Evolutionary conservation across 768 basidiomycete genomes (phyloP), one percentile per base, ranked within the genome.

Genomic region (Kwoniella bestiolae): DNA sequence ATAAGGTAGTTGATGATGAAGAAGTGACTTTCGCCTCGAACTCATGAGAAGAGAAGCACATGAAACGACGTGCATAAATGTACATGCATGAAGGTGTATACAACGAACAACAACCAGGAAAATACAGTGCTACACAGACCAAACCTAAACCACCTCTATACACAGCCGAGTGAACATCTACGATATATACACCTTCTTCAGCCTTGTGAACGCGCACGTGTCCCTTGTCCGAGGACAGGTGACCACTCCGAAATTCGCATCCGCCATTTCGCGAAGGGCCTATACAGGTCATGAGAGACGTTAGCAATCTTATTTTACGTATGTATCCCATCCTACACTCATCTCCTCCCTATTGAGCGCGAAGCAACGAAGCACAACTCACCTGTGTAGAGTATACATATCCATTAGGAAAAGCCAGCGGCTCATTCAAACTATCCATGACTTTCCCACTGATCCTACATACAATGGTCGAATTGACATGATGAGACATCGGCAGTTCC

Each of bases 341-440:
- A 50, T 45, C 41, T 47, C 26, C 26, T 51, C 21, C 58, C 11
- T 8, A 11, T 34, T 35, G 28, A 12, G 12, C 50, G 14, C 12
- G 4, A 25, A 26, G 50, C 50, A 12, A 31, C 11, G 9, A 31
- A 52, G 38, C 44, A 23, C 2, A 21, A 82, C 87, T 63, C 73
- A 91, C 94, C 85, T 94, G 91, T 80, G 87, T 84, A n/a, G 92
- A 94, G 80, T 97, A 97, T 41, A 97, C 94, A 73, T 89, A 85
- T 18, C 95, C 94, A 68, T 91, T 88, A 2, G 93, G 90, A 71
- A 96, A 91, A 12, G 88, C 90, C 88, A 96, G 86, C 0, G 94
- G 92, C 85, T 90, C 88, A 73, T 94, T 94, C 77, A 93, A 88
- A 69, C 88, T 94, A 73, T 96, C 91, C 90, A 98, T 95, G 61